phyloP scores from a whole-genome alignment of 345 rosid genomes.

The Pistacia atlantica region DNA sequence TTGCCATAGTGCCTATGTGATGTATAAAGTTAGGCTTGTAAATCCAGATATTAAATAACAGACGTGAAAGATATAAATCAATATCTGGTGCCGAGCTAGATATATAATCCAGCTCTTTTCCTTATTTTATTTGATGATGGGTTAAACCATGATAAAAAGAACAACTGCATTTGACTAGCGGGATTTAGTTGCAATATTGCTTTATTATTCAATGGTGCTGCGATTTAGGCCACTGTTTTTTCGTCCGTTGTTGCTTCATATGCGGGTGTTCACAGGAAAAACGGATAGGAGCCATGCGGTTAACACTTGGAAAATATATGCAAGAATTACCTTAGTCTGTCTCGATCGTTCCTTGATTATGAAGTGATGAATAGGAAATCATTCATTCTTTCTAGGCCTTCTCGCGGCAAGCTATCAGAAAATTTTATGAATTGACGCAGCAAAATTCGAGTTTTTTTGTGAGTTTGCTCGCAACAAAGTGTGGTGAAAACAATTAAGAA shows the following conservation, averaged over 20 bases:
- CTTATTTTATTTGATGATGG: background rate
- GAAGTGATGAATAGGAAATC: background rate
- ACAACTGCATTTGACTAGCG: background rate
- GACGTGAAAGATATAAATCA: slow-evolving; percentile 16
- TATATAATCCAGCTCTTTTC: background rate
- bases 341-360: background rate
- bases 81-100: slow-evolving; percentile 1
- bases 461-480: too few species aligned
- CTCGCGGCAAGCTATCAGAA: too few species aligned
- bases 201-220: background rate
- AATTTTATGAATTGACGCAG: too few species aligned
- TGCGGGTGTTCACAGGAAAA: too few species aligned
- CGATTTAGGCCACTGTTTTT: background rate
- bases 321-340: background rate
- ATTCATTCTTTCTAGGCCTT: too few species aligned
- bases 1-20: slow-evolving; percentile 28
- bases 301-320: background rate
- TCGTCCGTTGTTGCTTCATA: too few species aligned
- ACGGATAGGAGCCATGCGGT: too few species aligned
- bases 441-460: too few species aligned
- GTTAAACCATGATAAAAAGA: slow-evolving; percentile 5
- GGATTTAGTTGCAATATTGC: background rate
- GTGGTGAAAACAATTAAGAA: too few species aligned
- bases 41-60: slow-evolving; percentile 21
- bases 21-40: slow-evolving; percentile 41